Evolutionary conservation across 768 basidiomycete species (phyloP).

Genomic region (Termitomyces sp.): DNA sequence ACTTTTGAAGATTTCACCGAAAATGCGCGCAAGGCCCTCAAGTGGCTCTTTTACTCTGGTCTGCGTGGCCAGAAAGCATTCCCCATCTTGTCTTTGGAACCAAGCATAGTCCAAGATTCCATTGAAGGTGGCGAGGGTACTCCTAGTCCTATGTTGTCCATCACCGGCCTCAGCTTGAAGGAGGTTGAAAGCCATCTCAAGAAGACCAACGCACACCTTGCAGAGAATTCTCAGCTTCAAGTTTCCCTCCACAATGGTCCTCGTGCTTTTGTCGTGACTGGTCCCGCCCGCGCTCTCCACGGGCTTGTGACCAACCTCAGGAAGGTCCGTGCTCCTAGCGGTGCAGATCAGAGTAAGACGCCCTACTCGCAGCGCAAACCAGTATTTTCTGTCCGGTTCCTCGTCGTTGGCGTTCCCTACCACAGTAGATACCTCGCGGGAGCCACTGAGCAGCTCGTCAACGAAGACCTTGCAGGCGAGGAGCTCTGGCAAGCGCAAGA

Average conservation of each 20-base stretch:
- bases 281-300: slow-evolving; percentile 86
- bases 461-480: slow-evolving; percentile 64
- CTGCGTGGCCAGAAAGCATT: slow-evolving; percentile 92
- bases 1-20: slow-evolving; percentile 67
- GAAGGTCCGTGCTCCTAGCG: slow-evolving; percentile 82
- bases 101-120: slow-evolving; percentile 79
- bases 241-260: slow-evolving; percentile 94
- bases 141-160: slow-evolving; percentile 90
- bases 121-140: slow-evolving; percentile 90
- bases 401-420: slow-evolving; percentile 95
- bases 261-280: slow-evolving; percentile 87
- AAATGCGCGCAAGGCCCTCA: slow-evolving; percentile 80
- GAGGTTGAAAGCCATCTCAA: slow-evolving; percentile 77
- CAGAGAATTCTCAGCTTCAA: slow-evolving; percentile 68
- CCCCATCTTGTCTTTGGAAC: slow-evolving; percentile 87
- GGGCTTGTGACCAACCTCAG: slow-evolving; percentile 89
- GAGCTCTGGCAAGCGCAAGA: slow-evolving; percentile 72
- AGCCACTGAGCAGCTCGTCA: slow-evolving; percentile 68
- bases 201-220: slow-evolving; percentile 84
- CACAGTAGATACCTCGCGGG: slow-evolving; percentile 82
- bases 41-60: slow-evolving; percentile 91
- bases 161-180: slow-evolving; percentile 74
- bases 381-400: slow-evolving; percentile 87
- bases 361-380: slow-evolving; percentile 95
- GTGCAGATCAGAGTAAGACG: slow-evolving; percentile 89